Percentiles rank a stretch among this genome's conserved stretches.
Evolutionary conservation across 2,329 filamentous ascomycete species (phyloP).

Genomic region (Aurifilum marmelostoma): DNA sequence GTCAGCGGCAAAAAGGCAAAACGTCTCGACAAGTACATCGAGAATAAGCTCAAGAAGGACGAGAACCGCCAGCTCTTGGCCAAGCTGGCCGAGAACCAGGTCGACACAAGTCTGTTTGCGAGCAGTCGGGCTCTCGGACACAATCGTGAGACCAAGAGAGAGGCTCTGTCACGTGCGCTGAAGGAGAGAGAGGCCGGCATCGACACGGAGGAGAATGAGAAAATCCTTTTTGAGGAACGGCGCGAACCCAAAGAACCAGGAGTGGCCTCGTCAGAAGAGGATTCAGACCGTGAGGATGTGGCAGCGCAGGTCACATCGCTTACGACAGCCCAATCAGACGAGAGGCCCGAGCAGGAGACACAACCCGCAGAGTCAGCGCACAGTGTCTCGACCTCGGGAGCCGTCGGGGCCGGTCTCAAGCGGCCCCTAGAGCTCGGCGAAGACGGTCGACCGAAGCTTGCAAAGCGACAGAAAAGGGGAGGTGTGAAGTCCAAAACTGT

Average conservation of each 20-base stretch:
- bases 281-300: slow-evolving; percentile 36
- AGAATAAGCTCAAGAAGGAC: slow-evolving; percentile 92
- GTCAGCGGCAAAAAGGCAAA: slow-evolving; percentile 69
- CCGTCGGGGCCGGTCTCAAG: slow-evolving; percentile 79
- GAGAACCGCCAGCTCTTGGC: slow-evolving; percentile 84
- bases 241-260: slow-evolving; percentile 35
- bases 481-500: slow-evolving; percentile 61
- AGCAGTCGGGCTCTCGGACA: slow-evolving; percentile 80
- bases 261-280: slow-evolving; percentile 34
- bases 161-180: slow-evolving; percentile 66
- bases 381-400: slow-evolving; percentile 4
- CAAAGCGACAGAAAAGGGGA: slow-evolving; percentile 77
- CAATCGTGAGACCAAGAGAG: slow-evolving; percentile 70
- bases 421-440: slow-evolving; percentile 80
- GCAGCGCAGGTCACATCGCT: background rate
- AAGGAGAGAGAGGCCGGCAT: slow-evolving; percentile 69
- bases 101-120: slow-evolving; percentile 80
- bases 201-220: slow-evolving; percentile 53
- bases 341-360: background rate
- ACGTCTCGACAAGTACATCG: slow-evolving; percentile 71
- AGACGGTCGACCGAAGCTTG: slow-evolving; percentile 78
- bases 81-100: slow-evolving; percentile 76
- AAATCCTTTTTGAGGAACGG: slow-evolving; percentile 57
- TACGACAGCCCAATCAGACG: background rate
- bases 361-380: background rate